phyloP scores from a whole-genome alignment of 768 basidiomycete species.

The Auricularia sp. region DNA sequence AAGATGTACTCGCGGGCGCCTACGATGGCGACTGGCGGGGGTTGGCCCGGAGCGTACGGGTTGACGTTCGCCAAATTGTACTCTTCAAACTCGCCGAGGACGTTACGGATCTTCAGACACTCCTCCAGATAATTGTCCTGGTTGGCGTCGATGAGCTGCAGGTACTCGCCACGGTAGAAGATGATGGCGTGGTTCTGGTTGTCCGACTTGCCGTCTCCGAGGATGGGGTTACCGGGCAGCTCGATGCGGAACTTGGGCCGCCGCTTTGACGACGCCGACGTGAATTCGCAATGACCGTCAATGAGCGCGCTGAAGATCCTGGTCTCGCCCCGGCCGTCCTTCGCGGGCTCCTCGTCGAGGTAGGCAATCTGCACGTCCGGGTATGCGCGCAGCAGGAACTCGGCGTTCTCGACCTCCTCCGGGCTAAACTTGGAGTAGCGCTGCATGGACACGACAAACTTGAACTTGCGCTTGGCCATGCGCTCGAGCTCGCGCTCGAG shows the following conservation, averaged over 20 bases:
- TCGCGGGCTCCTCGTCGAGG: conserved; percentile 84
- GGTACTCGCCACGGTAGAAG: conserved; percentile 97
- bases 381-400: conserved; percentile 94
- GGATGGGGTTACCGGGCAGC: conserved; percentile 95
- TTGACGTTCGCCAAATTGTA: conserved; percentile 83
- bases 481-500: conserved; percentile 93
- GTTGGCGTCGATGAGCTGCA: conserved; percentile 98
- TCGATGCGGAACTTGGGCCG: conserved; percentile 97
- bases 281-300: conserved; percentile 93
- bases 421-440: conserved; percentile 99
- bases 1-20: conserved; percentile 99
- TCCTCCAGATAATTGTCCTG: conserved; percentile 99
- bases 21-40: conserved; percentile 89
- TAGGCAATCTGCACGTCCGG: conserved; percentile 98
- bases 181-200: conserved; percentile 99
- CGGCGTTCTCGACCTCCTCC: conserved; percentile 97
- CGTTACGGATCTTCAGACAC: conserved; percentile 96
- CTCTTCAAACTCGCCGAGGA: conserved; percentile 96
- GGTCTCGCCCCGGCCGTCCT: conserved; percentile 79
- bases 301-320: conserved; percentile 87
- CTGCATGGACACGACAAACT: conserved; percentile 97
- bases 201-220: conserved; percentile 98
- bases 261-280: conserved; percentile 66
- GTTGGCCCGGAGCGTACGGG: conserved; percentile 89
- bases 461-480: conserved; percentile 97